phyloP scores from a whole-genome alignment of 73 alveolate genomes.

The Uronychia binucleata region DNA sequence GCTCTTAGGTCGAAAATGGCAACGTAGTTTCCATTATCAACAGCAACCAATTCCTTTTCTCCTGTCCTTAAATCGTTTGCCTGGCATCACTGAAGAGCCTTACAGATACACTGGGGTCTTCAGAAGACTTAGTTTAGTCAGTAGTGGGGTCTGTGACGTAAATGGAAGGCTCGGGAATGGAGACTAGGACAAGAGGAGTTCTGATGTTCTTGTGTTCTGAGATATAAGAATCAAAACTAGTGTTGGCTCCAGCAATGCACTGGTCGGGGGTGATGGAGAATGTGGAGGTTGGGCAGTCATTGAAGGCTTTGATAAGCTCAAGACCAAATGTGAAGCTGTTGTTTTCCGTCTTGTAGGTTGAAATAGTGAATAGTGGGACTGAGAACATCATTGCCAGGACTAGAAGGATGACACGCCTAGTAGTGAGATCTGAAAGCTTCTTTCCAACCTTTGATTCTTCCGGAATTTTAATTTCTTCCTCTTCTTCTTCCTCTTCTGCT shows the following conservation, averaged over 20 bases:
- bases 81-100: neutral
- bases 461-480: slow-evolving; percentile 20
- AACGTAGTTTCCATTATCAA: slow-evolving; percentile 36
- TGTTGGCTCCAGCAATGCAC: neutral
- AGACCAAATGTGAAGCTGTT: slow-evolving; percentile 29
- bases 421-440: slow-evolving; percentile 83
- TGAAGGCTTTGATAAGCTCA: slow-evolving; percentile 4
- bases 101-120: too few species aligned
- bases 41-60: slow-evolving; percentile 48
- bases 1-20: slow-evolving; percentile 58
- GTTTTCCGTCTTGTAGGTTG: slow-evolving; percentile 49
- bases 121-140: neutral
- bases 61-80: slow-evolving; percentile 8
- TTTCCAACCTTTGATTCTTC: slow-evolving; percentile 65
- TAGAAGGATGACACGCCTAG: slow-evolving; percentile 75
- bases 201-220: slow-evolving; percentile 19
- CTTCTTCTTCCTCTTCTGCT: neutral
- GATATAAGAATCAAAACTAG: slow-evolving; percentile 14
- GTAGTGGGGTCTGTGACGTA: slow-evolving; percentile 8
- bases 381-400: slow-evolving; percentile 63
- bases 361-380: slow-evolving; percentile 39
- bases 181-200: slow-evolving; percentile 44
- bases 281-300: slow-evolving; percentile 4
- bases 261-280: too few species aligned
- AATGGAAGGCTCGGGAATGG: too few species aligned